A percentile compares a stretch with the other conserved stretches of the same genome.
These are phyloP conservation scores for Prinsepia uniflora DNA, from an alignment of 306 rosid species.

Conservation along the genomic window DNA sequence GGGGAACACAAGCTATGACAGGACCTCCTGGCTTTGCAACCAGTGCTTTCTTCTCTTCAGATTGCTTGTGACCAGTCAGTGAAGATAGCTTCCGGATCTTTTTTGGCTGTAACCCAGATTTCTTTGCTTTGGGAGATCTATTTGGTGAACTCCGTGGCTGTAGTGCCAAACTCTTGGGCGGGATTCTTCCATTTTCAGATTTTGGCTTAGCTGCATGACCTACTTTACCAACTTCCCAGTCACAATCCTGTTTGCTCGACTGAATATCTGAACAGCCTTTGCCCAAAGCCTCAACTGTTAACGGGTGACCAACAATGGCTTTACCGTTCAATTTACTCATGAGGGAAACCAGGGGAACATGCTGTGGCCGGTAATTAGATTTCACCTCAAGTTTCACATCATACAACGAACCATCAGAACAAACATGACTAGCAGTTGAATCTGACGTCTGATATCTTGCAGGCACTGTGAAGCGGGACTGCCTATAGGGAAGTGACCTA, in stretches of 20 bases:
- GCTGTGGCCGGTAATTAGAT: constrained; percentile 72
- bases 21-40: constrained; percentile 63
- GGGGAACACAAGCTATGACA: constrained; percentile 81
- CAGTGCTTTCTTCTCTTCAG: constrained; percentile 50
- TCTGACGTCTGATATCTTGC: constrained; percentile 63
- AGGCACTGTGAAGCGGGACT: constrained; percentile 64
- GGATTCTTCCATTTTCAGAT: constrained; percentile 30
- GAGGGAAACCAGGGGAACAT: constrained; percentile 87
- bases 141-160: constrained; percentile 21
- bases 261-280: constrained; percentile 53
- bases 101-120: constrained; percentile 59
- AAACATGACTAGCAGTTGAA: constrained; percentile 42
- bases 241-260: constrained; percentile 34
- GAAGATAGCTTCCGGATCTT: constrained; percentile 85
- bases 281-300: constrained; percentile 60
- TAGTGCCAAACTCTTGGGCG: constrained; percentile 36
- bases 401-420: constrained; percentile 47
- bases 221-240: constrained; percentile 30
- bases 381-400: constrained; percentile 72
- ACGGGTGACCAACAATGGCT: constrained; percentile 91
- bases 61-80: constrained; percentile 59
- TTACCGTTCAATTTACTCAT: constrained; percentile 83
- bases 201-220: constrained; percentile 28
- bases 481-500: constrained; percentile 79
- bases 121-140: constrained; percentile 56